phyloP scores from a whole-genome alignment of 805 yeast species.

The Suhomyces faveliae region DNA sequence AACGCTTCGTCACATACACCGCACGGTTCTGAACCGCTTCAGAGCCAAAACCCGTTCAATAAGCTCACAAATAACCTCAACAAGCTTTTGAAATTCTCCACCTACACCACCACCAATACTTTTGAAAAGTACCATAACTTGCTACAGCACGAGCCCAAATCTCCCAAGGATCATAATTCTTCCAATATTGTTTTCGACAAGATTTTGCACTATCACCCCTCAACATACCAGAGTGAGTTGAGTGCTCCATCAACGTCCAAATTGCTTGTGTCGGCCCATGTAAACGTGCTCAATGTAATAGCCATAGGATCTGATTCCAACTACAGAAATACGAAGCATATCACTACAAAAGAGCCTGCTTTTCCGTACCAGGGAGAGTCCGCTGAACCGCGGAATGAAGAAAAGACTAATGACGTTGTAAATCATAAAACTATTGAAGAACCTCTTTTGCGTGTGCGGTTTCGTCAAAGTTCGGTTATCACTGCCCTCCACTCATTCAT shows the following conservation, averaged over 20 bases:
- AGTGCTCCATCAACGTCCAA: constrained; percentile 27
- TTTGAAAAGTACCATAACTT: constrained; percentile 2
- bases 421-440: constrained; percentile 35
- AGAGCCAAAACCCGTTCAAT: constrained; percentile 21
- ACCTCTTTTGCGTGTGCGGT: constrained; percentile 46
- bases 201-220: constrained; percentile 12
- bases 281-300: constrained; percentile 49
- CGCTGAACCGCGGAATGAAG: constrained; percentile 4
- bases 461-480: constrained; percentile 34
- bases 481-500: constrained; percentile 38
- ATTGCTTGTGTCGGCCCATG: constrained; percentile 46
- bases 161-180: background rate
- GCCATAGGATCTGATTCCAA: constrained; percentile 29
- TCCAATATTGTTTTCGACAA: constrained; percentile 3
- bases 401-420: constrained; percentile 22
- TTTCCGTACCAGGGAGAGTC: constrained; percentile 18
- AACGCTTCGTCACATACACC: background rate
- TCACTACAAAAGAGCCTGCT: constrained; percentile 20
- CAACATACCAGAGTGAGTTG: constrained; percentile 29
- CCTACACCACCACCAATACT: background rate
- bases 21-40: background rate
- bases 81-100: constrained; percentile 19
- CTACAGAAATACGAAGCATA: constrained; percentile 21
- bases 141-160: background rate
- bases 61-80: constrained; percentile 35